phyloP scores from a whole-genome alignment of 179 eudicot species.

The Silene vulgaris region DNA sequence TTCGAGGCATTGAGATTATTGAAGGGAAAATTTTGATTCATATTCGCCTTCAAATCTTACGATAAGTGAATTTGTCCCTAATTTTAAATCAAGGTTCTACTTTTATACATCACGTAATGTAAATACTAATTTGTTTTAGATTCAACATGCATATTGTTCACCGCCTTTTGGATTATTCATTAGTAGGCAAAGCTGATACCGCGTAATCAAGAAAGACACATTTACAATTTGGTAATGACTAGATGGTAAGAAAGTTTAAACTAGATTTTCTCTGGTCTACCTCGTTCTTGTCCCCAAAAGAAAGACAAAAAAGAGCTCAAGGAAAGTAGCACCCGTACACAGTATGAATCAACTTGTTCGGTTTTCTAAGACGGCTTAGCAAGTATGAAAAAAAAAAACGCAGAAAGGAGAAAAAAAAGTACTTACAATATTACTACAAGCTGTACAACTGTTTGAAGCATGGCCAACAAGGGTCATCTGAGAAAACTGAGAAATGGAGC shows the following conservation, averaged over 20 bases:
- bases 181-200: too few relatives aligned
- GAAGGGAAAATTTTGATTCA: too few relatives aligned
- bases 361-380: too few relatives aligned
- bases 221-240: too few relatives aligned
- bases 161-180: not conserved
- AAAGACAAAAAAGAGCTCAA: too few relatives aligned
- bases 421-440: conserved; percentile 74
- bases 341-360: too few relatives aligned
- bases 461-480: conserved; percentile 94
- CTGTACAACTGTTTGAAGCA: conserved; percentile 83
- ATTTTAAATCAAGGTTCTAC: not conserved
- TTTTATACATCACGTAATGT: not conserved
- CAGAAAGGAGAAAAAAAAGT: not conserved
- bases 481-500: conserved; percentile 80
- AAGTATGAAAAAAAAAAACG: not conserved
- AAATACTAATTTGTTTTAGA: not conserved
- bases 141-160: not conserved
- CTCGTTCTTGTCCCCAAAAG: too few relatives aligned
- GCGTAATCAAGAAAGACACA: too few relatives aligned
- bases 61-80: not conserved
- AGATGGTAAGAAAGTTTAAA: not conserved
- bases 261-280: too few relatives aligned
- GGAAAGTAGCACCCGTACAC: too few relatives aligned
- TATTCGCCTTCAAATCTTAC: too few relatives aligned
- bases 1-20: too few relatives aligned